A percentile compares a stretch with the other conserved stretches of the same genome.
phyloP scores from a whole-genome alignment of 2,329 filamentous ascomycete species.

The Aspergillaceae sp. region DNA sequence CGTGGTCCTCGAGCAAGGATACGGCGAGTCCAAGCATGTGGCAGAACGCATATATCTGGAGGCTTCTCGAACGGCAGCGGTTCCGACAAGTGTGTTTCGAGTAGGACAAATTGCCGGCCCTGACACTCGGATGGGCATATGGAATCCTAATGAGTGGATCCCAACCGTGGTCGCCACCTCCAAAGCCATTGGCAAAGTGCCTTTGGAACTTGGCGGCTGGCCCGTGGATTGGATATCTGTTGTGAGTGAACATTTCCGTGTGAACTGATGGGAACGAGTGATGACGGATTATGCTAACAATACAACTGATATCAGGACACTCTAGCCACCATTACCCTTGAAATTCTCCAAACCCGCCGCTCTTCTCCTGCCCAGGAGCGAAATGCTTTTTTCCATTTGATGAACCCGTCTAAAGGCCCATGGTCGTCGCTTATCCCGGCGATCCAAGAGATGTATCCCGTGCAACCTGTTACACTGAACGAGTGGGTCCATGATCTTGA shows the following conservation, averaged over 20 bases:
- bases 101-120: conserved; percentile 30
- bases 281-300: conserved; percentile 8
- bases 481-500: conserved; percentile 43
- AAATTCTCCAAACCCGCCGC: conserved; percentile 33
- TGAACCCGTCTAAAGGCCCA: conserved; percentile 36
- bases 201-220: neutral
- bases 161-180: conserved; percentile 34
- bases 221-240: conserved; percentile 7
- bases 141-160: conserved; percentile 53
- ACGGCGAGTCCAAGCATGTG: conserved; percentile 30
- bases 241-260: conserved; percentile 6
- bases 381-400: conserved; percentile 35
- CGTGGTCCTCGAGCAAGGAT: conserved; percentile 28
- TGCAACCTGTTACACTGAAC: conserved; percentile 34
- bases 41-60: conserved; percentile 39
- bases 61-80: conserved; percentile 14
- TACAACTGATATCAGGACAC: conserved; percentile 14
- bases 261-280: conserved; percentile 7
- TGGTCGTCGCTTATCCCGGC: conserved; percentile 38
- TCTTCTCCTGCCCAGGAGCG: conserved; percentile 10
- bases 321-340: conserved; percentile 40
- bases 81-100: conserved; percentile 19
- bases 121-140: conserved; percentile 33
- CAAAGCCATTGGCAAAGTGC: neutral
- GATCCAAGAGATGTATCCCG: conserved; percentile 37